phyloP scores from a whole-genome alignment of 192 early-diverging fungal genomes.

The Podila horticola region DNA sequence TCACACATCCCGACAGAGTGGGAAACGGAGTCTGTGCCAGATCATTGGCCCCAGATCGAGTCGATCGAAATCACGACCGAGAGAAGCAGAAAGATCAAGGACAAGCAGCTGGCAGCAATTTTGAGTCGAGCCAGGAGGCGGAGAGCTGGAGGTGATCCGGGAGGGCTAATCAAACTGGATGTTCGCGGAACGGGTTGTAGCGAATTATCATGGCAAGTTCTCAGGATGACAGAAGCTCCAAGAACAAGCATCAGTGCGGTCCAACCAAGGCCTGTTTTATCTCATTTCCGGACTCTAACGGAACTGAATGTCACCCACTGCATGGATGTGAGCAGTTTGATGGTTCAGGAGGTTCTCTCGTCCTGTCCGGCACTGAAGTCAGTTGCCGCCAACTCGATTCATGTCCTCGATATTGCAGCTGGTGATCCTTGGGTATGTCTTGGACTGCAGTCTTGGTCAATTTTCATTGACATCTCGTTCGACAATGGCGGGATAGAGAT shows the following conservation, averaged over 20 bases:
- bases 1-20: no score
- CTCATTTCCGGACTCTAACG: background rate
- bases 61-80: background rate
- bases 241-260: background rate
- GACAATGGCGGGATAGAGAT: background rate
- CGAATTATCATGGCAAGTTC: background rate
- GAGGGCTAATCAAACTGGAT: background rate
- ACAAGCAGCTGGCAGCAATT: background rate
- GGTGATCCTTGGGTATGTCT: conserved; percentile 1
- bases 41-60: background rate
- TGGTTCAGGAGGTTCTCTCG: conserved; percentile 2
- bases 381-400: background rate
- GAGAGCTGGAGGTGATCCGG: background rate
- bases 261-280: background rate
- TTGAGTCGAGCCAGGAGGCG: background rate
- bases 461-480: background rate
- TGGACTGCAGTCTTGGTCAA: background rate
- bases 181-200: background rate
- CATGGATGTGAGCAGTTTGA: background rate
- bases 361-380: background rate
- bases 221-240: background rate
- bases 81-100: background rate
- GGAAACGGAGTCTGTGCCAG: background rate
- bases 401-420: background rate
- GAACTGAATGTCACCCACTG: background rate